Percentiles rank a stretch among this genome's conserved stretches.
Evolutionary conservation across 163 green algal genomes (phyloP).

Genomic region (Chlamydomonas reinhardtii): DNA sequence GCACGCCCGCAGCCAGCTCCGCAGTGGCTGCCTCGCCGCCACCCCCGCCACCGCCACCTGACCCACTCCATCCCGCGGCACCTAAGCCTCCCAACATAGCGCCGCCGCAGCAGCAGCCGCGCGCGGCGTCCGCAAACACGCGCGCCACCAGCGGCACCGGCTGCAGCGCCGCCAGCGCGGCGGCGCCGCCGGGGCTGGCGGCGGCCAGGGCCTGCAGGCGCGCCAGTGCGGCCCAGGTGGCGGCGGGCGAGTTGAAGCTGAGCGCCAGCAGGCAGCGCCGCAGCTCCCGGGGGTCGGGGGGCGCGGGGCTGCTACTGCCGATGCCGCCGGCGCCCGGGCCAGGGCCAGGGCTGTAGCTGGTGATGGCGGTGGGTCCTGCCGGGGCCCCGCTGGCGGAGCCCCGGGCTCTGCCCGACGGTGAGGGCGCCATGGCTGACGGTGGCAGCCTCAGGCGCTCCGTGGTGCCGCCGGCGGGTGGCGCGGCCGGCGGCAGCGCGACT

Average conservation of each 20-base stretch:
- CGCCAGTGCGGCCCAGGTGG: not conserved
- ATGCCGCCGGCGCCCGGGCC: too few relatives aligned
- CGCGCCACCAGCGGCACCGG: slow-evolving; percentile 39
- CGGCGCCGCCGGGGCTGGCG: slow-evolving; percentile 12
- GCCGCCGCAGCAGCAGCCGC: too few relatives aligned
- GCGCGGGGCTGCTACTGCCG: too few relatives aligned
- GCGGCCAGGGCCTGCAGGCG: not conserved
- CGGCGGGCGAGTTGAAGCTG: slow-evolving; percentile 24
- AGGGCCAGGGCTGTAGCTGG: too few relatives aligned
- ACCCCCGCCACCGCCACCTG: not conserved
- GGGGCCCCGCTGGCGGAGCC: too few relatives aligned
- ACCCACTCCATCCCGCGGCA: too few relatives aligned
- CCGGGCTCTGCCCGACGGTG: too few relatives aligned
- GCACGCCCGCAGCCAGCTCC: slow-evolving; percentile 6
- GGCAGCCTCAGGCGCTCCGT: not conserved
- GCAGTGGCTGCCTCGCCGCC: not conserved
- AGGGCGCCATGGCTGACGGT: too few relatives aligned
- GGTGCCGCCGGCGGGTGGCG: too few relatives aligned
- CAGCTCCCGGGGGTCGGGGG: not conserved
- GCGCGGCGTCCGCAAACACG: not conserved
- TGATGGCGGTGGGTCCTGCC: too few relatives aligned
- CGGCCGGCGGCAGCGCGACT: not conserved
- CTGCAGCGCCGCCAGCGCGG: slow-evolving; percentile 31
- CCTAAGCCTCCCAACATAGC: too few relatives aligned
- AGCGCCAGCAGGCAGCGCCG: slow-evolving; percentile 16